Percentiles rank a stretch among this genome's conserved stretches.
Conservation (phyloP, 441 rosid species). For the Brassica hybrid region DNA sequence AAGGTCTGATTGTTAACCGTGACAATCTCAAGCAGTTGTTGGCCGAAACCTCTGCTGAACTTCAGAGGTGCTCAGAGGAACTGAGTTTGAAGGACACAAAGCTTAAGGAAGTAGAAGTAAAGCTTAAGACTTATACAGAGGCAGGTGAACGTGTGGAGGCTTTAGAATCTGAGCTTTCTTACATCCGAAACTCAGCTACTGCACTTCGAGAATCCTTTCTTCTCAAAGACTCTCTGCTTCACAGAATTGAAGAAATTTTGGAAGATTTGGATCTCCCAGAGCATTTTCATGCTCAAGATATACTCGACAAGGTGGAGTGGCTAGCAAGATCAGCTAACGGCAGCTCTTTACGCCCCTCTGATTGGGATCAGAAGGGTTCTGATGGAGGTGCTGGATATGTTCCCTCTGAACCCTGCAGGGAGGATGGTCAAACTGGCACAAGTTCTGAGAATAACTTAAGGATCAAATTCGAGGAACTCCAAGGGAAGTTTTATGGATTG, state of each 20-base stretch:
- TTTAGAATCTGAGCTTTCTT: slow-evolving; percentile 97
- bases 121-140: slow-evolving; percentile 81
- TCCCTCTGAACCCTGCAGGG: slow-evolving; percentile 83
- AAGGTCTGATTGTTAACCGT: slow-evolving; percentile 90
- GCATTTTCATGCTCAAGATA: slow-evolving; percentile 90
- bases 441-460: slow-evolving; percentile 78
- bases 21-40: slow-evolving; percentile 85
- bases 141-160: slow-evolving; percentile 98
- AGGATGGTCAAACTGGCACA: slow-evolving; percentile 68
- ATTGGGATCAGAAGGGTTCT: slow-evolving; percentile 86
- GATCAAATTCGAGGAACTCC: slow-evolving; percentile 93
- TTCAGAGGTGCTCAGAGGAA: slow-evolving; percentile 87
- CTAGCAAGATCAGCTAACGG: slow-evolving; percentile 82
- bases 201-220: slow-evolving; percentile 98
- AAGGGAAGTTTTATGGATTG: slow-evolving; percentile 90
- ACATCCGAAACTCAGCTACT: slow-evolving; percentile 98
- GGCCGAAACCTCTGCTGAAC: slow-evolving; percentile 76
- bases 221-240: slow-evolving; percentile 97
- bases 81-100: slow-evolving; percentile 75
- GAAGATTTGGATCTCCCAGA: slow-evolving; percentile 97
- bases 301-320: slow-evolving; percentile 96
- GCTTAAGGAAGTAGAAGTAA: slow-evolving; percentile 78
- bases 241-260: slow-evolving; percentile 94
- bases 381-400: slow-evolving; percentile 77
- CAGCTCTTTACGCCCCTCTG: slow-evolving; percentile 63